A percentile compares a stretch with the other conserved stretches of the same genome.
Conservation (phyloP, 2,329 filamentous ascomycete genomes). For the Kalaharituber pfeilii region DNA sequence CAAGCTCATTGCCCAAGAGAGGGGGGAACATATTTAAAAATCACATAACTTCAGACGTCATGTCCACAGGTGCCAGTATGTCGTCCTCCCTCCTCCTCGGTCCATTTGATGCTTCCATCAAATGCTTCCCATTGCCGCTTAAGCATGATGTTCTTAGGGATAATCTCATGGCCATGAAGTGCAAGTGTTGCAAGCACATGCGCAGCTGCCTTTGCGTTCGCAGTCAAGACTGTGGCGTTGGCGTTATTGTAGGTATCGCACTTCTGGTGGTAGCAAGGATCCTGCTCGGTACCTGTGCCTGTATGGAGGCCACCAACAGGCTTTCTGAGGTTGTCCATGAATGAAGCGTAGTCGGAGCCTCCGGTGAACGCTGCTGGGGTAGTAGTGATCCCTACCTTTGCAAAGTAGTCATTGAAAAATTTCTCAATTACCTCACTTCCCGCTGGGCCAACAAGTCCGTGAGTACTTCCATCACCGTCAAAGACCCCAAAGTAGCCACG, state of each 20-base stretch:
- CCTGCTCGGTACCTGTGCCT: slow-evolving; percentile 22
- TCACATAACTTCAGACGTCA: no score
- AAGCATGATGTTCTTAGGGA: slow-evolving; percentile 21
- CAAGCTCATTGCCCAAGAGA: no score
- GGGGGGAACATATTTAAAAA: no score
- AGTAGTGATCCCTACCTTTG: slow-evolving; percentile 15
- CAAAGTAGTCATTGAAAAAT: slow-evolving; percentile 25
- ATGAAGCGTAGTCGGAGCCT: slow-evolving; percentile 24
- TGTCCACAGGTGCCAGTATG: slow-evolving; percentile 14
- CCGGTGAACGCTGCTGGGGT: slow-evolving; percentile 25
- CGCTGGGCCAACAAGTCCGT: slow-evolving; percentile 18
- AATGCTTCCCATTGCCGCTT: background rate
- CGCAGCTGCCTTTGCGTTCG: slow-evolving; percentile 26
- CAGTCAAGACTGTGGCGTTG: slow-evolving; percentile 24
- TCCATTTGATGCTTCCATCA: slow-evolving; percentile 4
- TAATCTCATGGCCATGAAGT: slow-evolving; percentile 24
- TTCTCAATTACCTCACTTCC: slow-evolving; percentile 26
- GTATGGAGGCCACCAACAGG: slow-evolving; percentile 28
- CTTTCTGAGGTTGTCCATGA: slow-evolving; percentile 26
- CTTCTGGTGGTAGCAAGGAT: slow-evolving; percentile 27
- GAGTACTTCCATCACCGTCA: slow-evolving; percentile 24
- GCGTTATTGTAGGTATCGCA: slow-evolving; percentile 27
- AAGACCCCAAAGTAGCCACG: slow-evolving; percentile 26
- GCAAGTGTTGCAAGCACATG: slow-evolving; percentile 25
- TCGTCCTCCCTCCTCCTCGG: slow-evolving; percentile 8